These are phyloP conservation scores for Polyplosphaeria fusca DNA, from an alignment of 495 filamentous ascomycete species.

Conservation along the genomic window DNA sequence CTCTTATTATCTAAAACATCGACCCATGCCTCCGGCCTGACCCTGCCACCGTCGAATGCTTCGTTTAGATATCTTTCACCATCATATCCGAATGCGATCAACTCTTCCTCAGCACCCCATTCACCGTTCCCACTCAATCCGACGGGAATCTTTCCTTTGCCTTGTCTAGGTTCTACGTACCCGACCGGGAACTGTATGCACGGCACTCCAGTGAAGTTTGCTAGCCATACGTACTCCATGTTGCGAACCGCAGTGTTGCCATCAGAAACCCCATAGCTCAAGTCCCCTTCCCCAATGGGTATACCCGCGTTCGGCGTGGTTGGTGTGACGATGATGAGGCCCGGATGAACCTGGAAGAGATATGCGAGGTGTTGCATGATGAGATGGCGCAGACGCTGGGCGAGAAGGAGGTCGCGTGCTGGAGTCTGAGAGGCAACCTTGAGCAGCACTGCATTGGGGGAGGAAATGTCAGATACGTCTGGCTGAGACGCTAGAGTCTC, in stretches of 20 bases:
- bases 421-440: slow-evolving; percentile 60
- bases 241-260: slow-evolving; percentile 66
- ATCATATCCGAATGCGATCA: slow-evolving; percentile 72
- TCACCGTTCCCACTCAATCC: slow-evolving; percentile 88
- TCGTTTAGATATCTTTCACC: slow-evolving; percentile 55
- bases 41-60: slow-evolving; percentile 43
- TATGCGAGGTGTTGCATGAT: slow-evolving; percentile 79
- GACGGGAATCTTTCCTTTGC: slow-evolving; percentile 61
- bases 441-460: slow-evolving; percentile 72
- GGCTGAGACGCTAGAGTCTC: slow-evolving; percentile 33
- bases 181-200: slow-evolving; percentile 76
- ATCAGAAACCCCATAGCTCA: slow-evolving; percentile 68
- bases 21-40: slow-evolving; percentile 46
- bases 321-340: slow-evolving; percentile 74
- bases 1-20: slow-evolving; percentile 42
- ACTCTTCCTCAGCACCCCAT: slow-evolving; percentile 79
- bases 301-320: slow-evolving; percentile 76
- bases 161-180: slow-evolving; percentile 53
- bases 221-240: slow-evolving; percentile 87
- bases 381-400: slow-evolving; percentile 69
- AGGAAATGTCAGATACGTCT: slow-evolving; percentile 52
- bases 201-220: slow-evolving; percentile 79
- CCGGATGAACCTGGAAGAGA: slow-evolving; percentile 69
- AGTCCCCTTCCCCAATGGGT: slow-evolving; percentile 56
- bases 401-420: slow-evolving; percentile 65